Conservation (phyloP, 129 eudicot genomes). For the Pittosporum tobira region DNA sequence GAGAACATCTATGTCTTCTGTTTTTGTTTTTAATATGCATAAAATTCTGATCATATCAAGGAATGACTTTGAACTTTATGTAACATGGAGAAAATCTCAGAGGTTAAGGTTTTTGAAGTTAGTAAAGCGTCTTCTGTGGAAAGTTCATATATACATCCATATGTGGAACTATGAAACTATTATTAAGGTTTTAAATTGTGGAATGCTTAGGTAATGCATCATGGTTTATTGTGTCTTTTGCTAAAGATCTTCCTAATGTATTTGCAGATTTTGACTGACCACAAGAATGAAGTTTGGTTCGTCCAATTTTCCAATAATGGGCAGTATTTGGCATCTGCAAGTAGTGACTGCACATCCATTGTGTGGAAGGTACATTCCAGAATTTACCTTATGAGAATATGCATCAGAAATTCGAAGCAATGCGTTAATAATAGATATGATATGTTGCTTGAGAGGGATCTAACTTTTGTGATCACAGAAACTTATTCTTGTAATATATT, state of each 20-base stretch:
- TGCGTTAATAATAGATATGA: not conserved
- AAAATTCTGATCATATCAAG: not conserved
- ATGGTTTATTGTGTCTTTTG: not conserved
- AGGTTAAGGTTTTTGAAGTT: not conserved
- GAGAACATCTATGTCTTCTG: not conserved
- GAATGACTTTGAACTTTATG: not conserved
- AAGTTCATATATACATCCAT: no score
- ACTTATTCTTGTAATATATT: no score
- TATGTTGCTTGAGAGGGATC: not conserved
- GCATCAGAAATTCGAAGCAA: not conserved
- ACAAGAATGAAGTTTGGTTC: conserved; percentile 93
- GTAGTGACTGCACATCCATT: conserved; percentile 86
- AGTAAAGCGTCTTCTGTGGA: no score
- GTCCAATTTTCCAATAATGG: conserved; percentile 86
- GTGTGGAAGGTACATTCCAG: conserved; percentile 70
- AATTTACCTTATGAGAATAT: conserved; percentile 10
- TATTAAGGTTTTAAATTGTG: not conserved
- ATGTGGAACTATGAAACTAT: not conserved
- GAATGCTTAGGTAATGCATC: not conserved
- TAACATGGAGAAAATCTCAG: not conserved
- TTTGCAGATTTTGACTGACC: conserved; percentile 65
- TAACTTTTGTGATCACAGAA: not conserved
- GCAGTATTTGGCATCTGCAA: conserved; percentile 79
- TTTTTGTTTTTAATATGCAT: not conserved
- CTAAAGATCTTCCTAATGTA: conserved; percentile 12